A percentile compares a stretch with the other conserved stretches of the same genome.
Conservation (phyloP, 2,329 filamentous ascomycete genomes). For the Colletotrichum sp. region DNA sequence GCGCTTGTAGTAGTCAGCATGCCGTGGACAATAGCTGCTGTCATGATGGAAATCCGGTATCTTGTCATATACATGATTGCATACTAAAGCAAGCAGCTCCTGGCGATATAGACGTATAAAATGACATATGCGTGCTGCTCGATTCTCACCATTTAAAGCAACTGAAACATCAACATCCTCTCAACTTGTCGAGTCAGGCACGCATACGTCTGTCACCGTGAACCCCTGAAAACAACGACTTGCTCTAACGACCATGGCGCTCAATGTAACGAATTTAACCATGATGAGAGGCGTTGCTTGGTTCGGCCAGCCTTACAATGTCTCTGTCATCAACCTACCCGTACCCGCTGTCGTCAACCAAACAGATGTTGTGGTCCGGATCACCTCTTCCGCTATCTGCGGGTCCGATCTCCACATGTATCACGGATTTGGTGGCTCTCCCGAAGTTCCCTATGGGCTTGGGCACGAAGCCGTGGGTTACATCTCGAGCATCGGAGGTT, state of each 20-base stretch:
- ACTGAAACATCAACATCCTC: neutral
- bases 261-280: neutral
- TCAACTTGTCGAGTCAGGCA: neutral
- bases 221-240: neutral
- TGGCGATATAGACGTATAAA: neutral
- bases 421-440: constrained; percentile 25
- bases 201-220: neutral
- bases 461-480: constrained; percentile 48
- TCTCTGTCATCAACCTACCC: constrained; percentile 10
- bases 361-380: constrained; percentile 38
- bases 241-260: neutral
- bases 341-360: constrained; percentile 17
- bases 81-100: neutral
- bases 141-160: neutral
- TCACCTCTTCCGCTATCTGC: constrained; percentile 38
- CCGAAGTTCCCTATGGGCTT: constrained; percentile 23
- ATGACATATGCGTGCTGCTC: neutral
- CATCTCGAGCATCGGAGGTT: constrained; percentile 37
- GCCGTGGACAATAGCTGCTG: neutral
- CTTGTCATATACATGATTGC: neutral
- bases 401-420: constrained; percentile 39
- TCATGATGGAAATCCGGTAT: neutral
- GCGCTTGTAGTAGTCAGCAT: neutral
- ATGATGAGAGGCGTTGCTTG: neutral
- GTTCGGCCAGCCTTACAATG: neutral